Conservation (phyloP, 331 rosid genomes). For the Ulmus americana region DNA sequence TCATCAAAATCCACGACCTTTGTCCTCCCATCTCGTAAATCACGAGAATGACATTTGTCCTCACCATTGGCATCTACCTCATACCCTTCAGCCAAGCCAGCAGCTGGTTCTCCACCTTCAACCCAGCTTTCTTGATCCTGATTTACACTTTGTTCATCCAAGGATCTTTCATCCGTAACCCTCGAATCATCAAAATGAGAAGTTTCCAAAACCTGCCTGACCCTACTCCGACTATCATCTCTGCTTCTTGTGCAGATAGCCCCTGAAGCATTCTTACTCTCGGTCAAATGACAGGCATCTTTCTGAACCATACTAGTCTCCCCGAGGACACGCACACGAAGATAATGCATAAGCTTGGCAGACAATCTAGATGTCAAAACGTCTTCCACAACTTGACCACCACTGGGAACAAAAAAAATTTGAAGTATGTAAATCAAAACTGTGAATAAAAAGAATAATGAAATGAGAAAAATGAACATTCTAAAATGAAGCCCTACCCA, state of each 20-base stretch:
- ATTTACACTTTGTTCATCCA: slow-evolving; percentile 55
- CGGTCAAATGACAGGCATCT: slow-evolving; percentile 56
- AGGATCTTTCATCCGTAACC: slow-evolving; percentile 54
- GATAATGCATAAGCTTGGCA: slow-evolving; percentile 93
- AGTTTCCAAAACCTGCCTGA: slow-evolving; percentile 66
- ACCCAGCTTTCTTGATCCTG: slow-evolving; percentile 61
- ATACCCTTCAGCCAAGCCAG: slow-evolving; percentile 43
- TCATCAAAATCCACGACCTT: slow-evolving; percentile 71
- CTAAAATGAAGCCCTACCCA: slow-evolving; percentile 41
- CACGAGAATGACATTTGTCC: slow-evolving; percentile 59
- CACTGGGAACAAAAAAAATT: slow-evolving; percentile 40
- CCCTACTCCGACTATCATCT: slow-evolving; percentile 72
- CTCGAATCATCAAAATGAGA: slow-evolving; percentile 63
- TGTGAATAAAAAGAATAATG: background rate
- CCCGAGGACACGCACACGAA: slow-evolving; percentile 77
- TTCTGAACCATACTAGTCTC: slow-evolving; percentile 66
- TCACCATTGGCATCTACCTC: slow-evolving; percentile 51
- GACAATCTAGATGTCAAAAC: slow-evolving; percentile 86
- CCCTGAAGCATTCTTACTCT: slow-evolving; percentile 49
- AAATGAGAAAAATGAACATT: background rate
- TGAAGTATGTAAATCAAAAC: slow-evolving; percentile 15
- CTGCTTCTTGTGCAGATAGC: slow-evolving; percentile 47
- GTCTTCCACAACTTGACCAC: slow-evolving; percentile 76
- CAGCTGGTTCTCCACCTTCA: slow-evolving; percentile 49
- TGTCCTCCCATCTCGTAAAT: slow-evolving; percentile 61